Percentiles rank a stretch among this genome's conserved stretches.
phyloP scores from a whole-genome alignment of 257 asterid genomes.

The Solanum habrochaites region DNA sequence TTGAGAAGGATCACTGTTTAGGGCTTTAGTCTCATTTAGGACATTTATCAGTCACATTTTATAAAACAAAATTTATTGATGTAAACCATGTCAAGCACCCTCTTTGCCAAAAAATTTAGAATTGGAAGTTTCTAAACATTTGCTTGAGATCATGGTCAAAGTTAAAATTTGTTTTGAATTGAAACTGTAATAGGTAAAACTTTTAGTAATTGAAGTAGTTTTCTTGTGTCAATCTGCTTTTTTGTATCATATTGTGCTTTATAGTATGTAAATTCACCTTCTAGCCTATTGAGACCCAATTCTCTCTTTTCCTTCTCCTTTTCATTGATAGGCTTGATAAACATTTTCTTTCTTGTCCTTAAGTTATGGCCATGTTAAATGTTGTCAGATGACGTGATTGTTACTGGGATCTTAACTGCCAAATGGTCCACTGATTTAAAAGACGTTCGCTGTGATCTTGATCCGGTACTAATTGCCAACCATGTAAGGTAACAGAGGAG shows the following conservation, averaged over 20 bases:
- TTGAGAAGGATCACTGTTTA: neutral
- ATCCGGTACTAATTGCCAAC: slow-evolving; percentile 88
- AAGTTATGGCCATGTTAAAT: slow-evolving; percentile 2
- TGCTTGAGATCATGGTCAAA: neutral
- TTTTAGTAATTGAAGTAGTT: neutral
- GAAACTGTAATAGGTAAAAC: neutral
- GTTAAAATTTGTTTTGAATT: neutral
- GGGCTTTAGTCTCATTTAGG: neutral
- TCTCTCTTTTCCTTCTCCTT: neutral
- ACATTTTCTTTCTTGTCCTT: neutral
- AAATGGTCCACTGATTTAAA: slow-evolving; percentile 76
- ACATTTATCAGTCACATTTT: neutral
- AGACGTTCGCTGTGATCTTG: slow-evolving; percentile 97
- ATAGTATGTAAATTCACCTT: neutral
- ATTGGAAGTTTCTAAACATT: neutral
- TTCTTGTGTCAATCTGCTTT: neutral
- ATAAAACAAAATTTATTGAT: neutral
- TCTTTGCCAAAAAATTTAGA: neutral
- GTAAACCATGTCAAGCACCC: neutral
- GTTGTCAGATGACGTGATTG: slow-evolving; percentile 78
- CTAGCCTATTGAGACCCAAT: neutral
- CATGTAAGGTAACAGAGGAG: slow-evolving; percentile 49
- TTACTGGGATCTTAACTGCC: slow-evolving; percentile 87
- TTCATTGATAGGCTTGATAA: neutral
- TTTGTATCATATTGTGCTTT: neutral